Evolutionary conservation across 2,329 filamentous ascomycete species (phyloP), one percentile per base, ranked within the genome.

Genomic region (Domatiomyces catenatus): DNA sequence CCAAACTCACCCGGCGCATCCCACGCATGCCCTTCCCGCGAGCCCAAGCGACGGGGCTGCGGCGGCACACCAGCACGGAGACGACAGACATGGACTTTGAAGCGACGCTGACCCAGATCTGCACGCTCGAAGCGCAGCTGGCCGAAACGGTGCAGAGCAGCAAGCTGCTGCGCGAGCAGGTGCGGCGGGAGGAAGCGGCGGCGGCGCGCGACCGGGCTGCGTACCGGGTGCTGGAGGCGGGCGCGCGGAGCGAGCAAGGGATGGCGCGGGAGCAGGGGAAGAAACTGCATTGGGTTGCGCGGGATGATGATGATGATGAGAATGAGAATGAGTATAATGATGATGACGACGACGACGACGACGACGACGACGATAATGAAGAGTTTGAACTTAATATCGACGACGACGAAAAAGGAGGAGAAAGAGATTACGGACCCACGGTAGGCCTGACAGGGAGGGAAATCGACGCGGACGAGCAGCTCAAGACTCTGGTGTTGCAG

Each of bases 1-100:
- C n/a, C 28, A 56, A 54, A 47, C 54, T 58, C n/a, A 39, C 54
- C 20, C 66, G 64, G 56, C 63, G 69, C 43, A 60, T 71, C 2
- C 68, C 69, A 36, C 63, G 67, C 53, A 71, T 71, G 68, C 68
- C 69, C 5, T 71, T 71, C 52, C 69, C 69, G 1, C 67, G 67
- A 4, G 59, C 63, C 22, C 32, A 42, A 26, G 17, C 22, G 24
- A 43, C 20, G n/a, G 10, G n/a, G n/a, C n/a, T n/a, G n/a, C 46
- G 39, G 26, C 42, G 5, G 66, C 22, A 15, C 15, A 15, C 10
- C 66, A 8, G 68, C 8, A 47, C 8, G 20, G 12, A 68, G 49
- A 67, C 69, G 43, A 62, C 63, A 0, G 63, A 62, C 47, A 71
- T 71, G 54, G 67, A 71, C 54, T 69, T 69, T 44, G 69, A 71